Base-by-base conservation (phyloP, 352 stramenopile genomes). In the Phytophthora cajani region DNA sequence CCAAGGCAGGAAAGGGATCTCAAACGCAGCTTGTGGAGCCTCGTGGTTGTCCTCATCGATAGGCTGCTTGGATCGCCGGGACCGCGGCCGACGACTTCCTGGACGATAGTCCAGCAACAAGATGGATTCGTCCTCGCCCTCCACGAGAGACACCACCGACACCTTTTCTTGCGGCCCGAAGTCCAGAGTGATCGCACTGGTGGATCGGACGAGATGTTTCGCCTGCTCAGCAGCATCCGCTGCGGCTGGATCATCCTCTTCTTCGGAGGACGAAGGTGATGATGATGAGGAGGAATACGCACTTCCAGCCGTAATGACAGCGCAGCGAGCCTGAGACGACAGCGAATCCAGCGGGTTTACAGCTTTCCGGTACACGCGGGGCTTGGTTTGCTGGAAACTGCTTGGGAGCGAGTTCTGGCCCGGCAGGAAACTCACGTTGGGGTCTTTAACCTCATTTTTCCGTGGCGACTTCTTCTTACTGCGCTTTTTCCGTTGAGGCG, bases 361-460 rank as follows among this genome's bases (percentile, higher is more conserved):
- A 27, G 42, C 55, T 46, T 42, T 82, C 21, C 78, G 73, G 59
- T 93, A 93, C 0, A 91, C 50, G 14, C 74, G 77, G 30, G 85
- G 83, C 27, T 84, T 89, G 11, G 77, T 71, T 51, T 82, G 75
- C 27, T 75, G 72, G 57, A 93, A 93, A 66, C 76, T 80, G 47
- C 85, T 90, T n/a, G 79, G 82, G 5, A 91, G 67, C 14, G 83
- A 87, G 57, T 81, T 84, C 62, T 78, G 69, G 10, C 70, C 69
- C 0, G 82, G 79, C 0, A 76, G 60, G 58, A 76, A 83, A 9
- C 25, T 64, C 23, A 36, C 0, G 10, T 67, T 73, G 36, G 30
- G n/a, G 5, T 49, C 56, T 46, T 47, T 47, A 16, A 7, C 30
- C 25, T 27, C 6, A 47, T 55, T 63, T 62, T n/a, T 53, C 19